Percentiles rank a stretch among this genome's conserved stretches.
Evolutionary conservation across 768 basidiomycete species (phyloP).

Genomic region (Rhodosporidiobolus odoratus): DNA sequence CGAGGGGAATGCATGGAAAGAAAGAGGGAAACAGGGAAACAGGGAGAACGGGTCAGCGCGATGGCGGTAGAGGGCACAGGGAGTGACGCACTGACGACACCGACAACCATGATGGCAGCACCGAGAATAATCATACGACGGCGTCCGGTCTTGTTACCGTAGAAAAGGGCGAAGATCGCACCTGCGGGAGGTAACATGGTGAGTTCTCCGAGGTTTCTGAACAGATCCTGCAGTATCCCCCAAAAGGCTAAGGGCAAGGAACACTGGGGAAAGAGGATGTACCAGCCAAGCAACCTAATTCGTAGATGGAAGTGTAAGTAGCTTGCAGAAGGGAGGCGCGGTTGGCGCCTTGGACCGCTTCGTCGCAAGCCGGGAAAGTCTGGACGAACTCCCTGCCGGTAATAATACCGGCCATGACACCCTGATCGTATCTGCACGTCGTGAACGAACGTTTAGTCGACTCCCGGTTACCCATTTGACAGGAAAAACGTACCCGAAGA

Average conservation of each 20-base stretch:
- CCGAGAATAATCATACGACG: slow-evolving; percentile 45
- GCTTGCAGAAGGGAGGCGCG: slow-evolving; percentile 29
- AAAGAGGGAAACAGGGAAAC: background rate
- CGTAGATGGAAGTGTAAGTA: slow-evolving; percentile 47
- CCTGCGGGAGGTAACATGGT: slow-evolving; percentile 44
- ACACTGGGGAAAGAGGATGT: background rate
- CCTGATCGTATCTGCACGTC: slow-evolving; percentile 62
- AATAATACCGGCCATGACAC: slow-evolving; percentile 64
- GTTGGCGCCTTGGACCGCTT: slow-evolving; percentile 16
- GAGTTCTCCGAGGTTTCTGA: too few relatives aligned
- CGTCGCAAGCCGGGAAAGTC: slow-evolving; percentile 54
- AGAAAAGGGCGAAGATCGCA: slow-evolving; percentile 57
- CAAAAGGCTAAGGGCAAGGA: background rate
- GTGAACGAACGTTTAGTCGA: background rate
- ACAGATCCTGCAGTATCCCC: too few relatives aligned
- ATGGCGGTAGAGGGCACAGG: slow-evolving; percentile 37
- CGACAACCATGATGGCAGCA: slow-evolving; percentile 45
- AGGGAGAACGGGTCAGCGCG: too few relatives aligned
- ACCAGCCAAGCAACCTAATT: slow-evolving; percentile 51
- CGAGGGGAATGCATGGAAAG: background rate
- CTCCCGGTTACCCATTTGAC: background rate
- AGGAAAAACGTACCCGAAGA: slow-evolving; percentile 5
- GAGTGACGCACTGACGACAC: slow-evolving; percentile 19
- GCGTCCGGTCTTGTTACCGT: slow-evolving; percentile 44
- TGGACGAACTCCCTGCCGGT: slow-evolving; percentile 49